Conservation (phyloP, 208 protist species). For the Trypanosoma vivax region DNA sequence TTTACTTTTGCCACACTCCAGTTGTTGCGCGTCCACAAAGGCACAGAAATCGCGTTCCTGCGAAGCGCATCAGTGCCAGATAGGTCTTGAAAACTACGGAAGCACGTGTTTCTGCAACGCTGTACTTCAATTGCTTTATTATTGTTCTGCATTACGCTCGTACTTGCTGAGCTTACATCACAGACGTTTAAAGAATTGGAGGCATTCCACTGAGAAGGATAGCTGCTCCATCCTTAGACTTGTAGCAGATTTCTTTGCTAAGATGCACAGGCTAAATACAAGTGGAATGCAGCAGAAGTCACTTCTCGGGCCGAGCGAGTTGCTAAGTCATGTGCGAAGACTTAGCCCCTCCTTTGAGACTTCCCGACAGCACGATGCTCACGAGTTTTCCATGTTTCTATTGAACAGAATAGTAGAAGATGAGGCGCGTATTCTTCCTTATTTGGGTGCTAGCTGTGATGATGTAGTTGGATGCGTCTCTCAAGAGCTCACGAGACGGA, state of each 20-base stretch:
- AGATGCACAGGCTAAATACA: conserved; percentile 87
- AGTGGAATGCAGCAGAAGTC: conserved; percentile 30
- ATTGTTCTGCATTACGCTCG: conserved; percentile 78
- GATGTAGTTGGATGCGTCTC: too few species aligned
- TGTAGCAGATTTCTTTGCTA: conserved; percentile 59
- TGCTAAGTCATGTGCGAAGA: conserved; percentile 44
- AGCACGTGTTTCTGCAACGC: conserved; percentile 91
- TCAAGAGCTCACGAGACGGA: too few species aligned
- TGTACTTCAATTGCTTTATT: conserved; percentile 87
- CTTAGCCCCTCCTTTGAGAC: conserved; percentile 69
- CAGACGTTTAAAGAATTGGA: conserved; percentile 45
- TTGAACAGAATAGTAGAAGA: conserved; percentile 80
- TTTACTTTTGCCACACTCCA: too few species aligned
- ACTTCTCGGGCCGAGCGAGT: conserved; percentile 28
- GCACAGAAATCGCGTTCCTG: conserved; percentile 62
- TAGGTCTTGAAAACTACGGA: conserved; percentile 87
- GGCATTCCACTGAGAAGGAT: conserved; percentile 51
- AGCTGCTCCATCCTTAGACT: conserved; percentile 53
- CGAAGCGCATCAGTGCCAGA: conserved; percentile 63
- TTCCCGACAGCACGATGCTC: conserved; percentile 84
- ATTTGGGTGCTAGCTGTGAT: too few species aligned
- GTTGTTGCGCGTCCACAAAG: too few species aligned
- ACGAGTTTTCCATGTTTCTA: conserved; percentile 88
- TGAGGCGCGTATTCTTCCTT: conserved; percentile 60
- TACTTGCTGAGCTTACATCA: conserved; percentile 69